Conservation (phyloP, 352 stramenopile species). For the Phytopythium vexans region DNA sequence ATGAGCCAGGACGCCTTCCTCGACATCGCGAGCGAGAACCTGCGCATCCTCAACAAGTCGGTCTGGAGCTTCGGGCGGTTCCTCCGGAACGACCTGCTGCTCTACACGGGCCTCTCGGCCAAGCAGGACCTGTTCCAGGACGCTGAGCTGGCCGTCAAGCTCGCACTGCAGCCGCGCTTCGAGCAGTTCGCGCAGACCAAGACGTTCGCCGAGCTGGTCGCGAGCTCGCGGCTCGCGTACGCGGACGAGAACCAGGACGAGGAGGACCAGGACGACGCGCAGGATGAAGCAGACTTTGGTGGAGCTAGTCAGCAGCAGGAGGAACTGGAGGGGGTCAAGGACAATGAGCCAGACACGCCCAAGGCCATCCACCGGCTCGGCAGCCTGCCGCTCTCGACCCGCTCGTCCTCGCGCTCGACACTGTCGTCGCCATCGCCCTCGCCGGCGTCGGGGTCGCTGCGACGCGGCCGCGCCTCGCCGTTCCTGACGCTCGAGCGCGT, state of each 20-base stretch:
- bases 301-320: conserved; percentile 9
- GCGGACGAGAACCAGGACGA: conserved; percentile 18
- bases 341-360: neutral
- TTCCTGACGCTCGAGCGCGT: conserved; percentile 76
- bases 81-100: conserved; percentile 68
- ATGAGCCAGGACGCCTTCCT: conserved; percentile 82
- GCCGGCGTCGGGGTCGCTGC: conserved; percentile 20
- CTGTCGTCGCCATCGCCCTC: conserved; percentile 11
- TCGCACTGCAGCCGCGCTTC: conserved; percentile 69
- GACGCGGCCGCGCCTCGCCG: no score
- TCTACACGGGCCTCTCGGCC: conserved; percentile 67
- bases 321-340: neutral
- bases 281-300: neutral
- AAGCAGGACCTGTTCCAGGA: conserved; percentile 80
- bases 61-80: conserved; percentile 77
- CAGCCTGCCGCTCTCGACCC: conserved; percentile 4
- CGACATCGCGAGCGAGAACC: conserved; percentile 74
- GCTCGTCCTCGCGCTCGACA: conserved; percentile 6
- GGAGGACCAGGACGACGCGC: conserved; percentile 10
- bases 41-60: conserved; percentile 77
- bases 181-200: conserved; percentile 50
- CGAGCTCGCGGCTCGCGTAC: conserved; percentile 56
- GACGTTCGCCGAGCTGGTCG: conserved; percentile 54
- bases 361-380: conserved; percentile 6
- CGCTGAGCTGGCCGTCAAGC: conserved; percentile 68